Base-by-base conservation (phyloP, 306 rosid species). In the Cicer chorassanicum region DNA sequence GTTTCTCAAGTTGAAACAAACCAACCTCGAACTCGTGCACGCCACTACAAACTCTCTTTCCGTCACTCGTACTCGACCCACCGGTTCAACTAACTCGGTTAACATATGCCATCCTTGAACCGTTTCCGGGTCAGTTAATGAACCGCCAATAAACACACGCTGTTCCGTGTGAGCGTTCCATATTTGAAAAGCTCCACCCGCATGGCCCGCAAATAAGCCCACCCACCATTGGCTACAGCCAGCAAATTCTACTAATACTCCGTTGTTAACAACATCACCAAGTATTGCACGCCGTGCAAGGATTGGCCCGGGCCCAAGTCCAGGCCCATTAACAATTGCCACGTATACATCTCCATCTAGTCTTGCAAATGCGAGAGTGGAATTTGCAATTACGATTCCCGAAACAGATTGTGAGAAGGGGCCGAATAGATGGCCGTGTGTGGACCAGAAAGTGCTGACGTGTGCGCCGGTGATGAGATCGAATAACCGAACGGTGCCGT, bases 51-150 rank as follows among this genome's bases (percentile, higher is more conserved):
- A 36, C 3, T 83, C 92, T 0, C 8, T 60, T 12, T 70, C 80
- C 6, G 88, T 84, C 0, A 92, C 87, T 5, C 98, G 82, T 12
- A 95, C 29, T 2, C 99, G 88, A 0, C 97, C 98, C 7, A 92
- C 87, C 1, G 85, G 80, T 45, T 80, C 89, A 1, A 53, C 81
- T 2, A 82, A 7, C 38, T 90, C 96, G 0, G 86, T 73, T 39
- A 95, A 40, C 97, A 92, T 87, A 80, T 88, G 91, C 99, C 99
- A 95, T 0, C 98, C 99, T 65, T 15, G 56, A 1, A 92, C 80
- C 0, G 99, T 40, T 2, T 87, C 96, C 6, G 88, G 91, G 41
- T 95, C 96, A 0, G 99, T 92, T 77, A 95, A 43, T 0, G 85
- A 1, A 1, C 98, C 92, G 0, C 92, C 98, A 0, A 89, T 71